Conservation (phyloP, 2,329 filamentous ascomycete genomes). For the Herpotrichia juniperi region DNA sequence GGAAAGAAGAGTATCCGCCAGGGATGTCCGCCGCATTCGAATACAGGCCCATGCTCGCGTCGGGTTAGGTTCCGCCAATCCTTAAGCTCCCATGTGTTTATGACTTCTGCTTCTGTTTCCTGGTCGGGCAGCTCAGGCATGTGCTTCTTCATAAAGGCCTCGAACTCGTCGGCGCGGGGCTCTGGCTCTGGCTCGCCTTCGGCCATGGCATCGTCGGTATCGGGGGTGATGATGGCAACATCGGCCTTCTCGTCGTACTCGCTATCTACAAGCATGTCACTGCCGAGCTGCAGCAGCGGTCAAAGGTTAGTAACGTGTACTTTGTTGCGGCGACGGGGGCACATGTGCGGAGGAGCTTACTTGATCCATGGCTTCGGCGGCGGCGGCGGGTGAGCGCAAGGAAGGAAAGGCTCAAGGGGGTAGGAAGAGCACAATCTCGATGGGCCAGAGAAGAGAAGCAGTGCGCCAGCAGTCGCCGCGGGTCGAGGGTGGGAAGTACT, state of each 20-base stretch:
- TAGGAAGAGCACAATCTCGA: neutral
- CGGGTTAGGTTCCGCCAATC: conserved; percentile 78
- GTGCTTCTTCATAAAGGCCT: conserved; percentile 83
- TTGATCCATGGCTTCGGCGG: conserved; percentile 32
- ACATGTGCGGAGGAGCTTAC: conserved; percentile 26
- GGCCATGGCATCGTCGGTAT: conserved; percentile 63
- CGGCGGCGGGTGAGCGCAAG: conserved; percentile 9
- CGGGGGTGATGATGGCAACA: conserved; percentile 67
- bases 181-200: conserved; percentile 60
- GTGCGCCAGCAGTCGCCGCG: conserved; percentile 8
- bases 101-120: conserved; percentile 75
- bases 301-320: conserved; percentile 11
- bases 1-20: conserved; percentile 98
- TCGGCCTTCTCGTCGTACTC: conserved; percentile 68
- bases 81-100: conserved; percentile 86
- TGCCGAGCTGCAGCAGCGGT: conserved; percentile 57
- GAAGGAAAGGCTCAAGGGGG: neutral
- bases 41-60: conserved; percentile 86
- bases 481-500: neutral
- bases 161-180: conserved; percentile 67
- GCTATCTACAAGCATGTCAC: conserved; percentile 68
- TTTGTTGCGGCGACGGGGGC: conserved; percentile 4
- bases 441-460: conserved; percentile 1
- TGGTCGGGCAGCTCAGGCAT: conserved; percentile 80
- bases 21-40: conserved; percentile 83